Evolutionary conservation across 352 stramenopile genomes (phyloP).

Genomic region (Pythium aquatile): DNA sequence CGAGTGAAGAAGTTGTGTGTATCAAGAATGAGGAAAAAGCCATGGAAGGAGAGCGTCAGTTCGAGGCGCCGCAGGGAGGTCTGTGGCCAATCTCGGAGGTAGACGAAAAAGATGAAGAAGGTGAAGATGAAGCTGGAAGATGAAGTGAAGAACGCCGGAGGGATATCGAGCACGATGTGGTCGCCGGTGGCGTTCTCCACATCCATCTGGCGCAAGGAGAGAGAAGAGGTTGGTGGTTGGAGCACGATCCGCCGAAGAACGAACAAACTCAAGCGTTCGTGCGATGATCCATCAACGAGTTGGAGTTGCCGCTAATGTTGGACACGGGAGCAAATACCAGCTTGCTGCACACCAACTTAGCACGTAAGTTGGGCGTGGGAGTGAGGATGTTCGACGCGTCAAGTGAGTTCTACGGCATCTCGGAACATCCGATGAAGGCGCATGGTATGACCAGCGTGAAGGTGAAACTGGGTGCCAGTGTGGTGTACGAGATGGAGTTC

Average conservation of each 20-base stretch:
- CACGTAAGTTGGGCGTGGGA: conserved; percentile 16
- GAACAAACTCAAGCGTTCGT: conserved; percentile 17
- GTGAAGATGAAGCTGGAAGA: not conserved
- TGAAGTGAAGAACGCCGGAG: not conserved
- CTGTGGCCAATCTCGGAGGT: not conserved
- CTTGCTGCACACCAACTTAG: conserved; percentile 18
- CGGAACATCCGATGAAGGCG: conserved; percentile 10
- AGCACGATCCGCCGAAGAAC: conserved; percentile 10
- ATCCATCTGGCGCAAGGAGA: conserved; percentile 2
- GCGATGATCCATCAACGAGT: conserved; percentile 9
- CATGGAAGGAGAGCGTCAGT: not conserved
- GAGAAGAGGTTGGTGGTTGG: conserved; percentile 4
- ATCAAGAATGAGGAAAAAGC: conserved; percentile 10
- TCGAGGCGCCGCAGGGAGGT: not conserved
- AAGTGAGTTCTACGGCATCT: conserved; percentile 19
- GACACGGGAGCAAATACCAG: conserved; percentile 23
- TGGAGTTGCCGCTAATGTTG: conserved; percentile 21
- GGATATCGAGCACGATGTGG: not conserved
- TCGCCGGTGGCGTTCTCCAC: not conserved
- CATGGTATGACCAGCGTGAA: conserved; percentile 14
- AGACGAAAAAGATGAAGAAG: not conserved
- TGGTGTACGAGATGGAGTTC: conserved; percentile 23
- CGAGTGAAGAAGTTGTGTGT: not conserved
- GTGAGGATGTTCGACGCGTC: conserved; percentile 19
- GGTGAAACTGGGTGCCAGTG: conserved; percentile 8